Evolutionary conservation across 2,329 filamentous ascomycete genomes (phyloP), one percentile per base, ranked within the genome.

Genomic region (Pseudopyrenochaeta lycopersici): DNA sequence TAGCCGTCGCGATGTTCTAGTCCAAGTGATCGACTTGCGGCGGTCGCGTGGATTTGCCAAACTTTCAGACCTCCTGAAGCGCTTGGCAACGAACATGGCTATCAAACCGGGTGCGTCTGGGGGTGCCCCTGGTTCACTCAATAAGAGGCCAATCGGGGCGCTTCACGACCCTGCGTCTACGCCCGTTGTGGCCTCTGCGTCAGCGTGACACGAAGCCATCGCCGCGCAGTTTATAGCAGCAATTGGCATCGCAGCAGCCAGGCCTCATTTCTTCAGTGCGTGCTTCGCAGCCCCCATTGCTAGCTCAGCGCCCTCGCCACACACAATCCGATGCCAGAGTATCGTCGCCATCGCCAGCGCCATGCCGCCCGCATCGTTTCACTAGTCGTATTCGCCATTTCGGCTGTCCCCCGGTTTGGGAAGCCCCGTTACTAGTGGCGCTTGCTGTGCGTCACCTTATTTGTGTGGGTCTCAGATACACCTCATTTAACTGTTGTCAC

Each of bases 61-160:
- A 56, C 56, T 47, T 44, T 54, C 39, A 43, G 44, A 62, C 63
- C 66, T 63, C 64, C 64, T 68, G 62, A 67, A 62, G 57, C 48
- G 41, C 60, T 63, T 63, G 62, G 60, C 60, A 60, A 47, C 39
- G 44, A 45, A 52, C 48, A 51, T 49, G 54, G 49, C 45, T 55
- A 51, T 59, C 62, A 60, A 61, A 62, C 58, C 51, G 48, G 48
- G 39, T 46, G 41, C 60, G 64, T 65, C 52, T 61, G 62, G 64
- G n/a, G 63, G 62, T 48, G 49, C 52, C 46, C 55, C 56, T 36
- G 59, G 57, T 52, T 53, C 53, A 52, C 41, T 45, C n/a, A 55
- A 38, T 38, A 39, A 41, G 41, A 40, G 44, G 38, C 64, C 56
- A 66, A 66, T 66, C 47, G 60, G 56, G 53, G 38, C 51, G 29